Evolutionary conservation across 1,284 basidiomycete species (phyloP).

Genomic region (Ganoderma sinense): DNA sequence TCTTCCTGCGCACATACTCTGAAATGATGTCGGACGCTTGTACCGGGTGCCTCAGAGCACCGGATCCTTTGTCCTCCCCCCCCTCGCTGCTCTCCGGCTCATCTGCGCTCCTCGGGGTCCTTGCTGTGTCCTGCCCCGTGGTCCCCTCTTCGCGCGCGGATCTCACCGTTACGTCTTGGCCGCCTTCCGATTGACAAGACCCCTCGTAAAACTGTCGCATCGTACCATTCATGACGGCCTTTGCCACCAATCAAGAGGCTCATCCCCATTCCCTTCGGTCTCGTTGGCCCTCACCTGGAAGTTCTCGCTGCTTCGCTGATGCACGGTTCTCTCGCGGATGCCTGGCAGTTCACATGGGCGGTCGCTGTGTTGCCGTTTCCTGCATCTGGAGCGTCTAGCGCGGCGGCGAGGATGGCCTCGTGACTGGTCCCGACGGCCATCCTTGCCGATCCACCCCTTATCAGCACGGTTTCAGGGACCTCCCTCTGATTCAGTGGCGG

Average conservation of each 20-base stretch:
- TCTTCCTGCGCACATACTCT: neutral
- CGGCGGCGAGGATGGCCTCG: neutral
- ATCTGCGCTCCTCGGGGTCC: slow-evolving; percentile 10
- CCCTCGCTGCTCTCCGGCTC: neutral
- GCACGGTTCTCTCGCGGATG: neutral
- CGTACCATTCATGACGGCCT: slow-evolving; percentile 2
- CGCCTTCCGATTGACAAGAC: slow-evolving; percentile 5
- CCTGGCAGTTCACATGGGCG: neutral
- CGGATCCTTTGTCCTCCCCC: neutral
- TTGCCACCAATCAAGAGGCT: neutral
- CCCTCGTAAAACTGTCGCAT: neutral
- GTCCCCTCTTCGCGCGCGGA: neutral
- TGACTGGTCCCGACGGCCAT: neutral
- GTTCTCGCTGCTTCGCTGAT: neutral
- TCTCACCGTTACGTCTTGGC: slow-evolving; percentile 6
- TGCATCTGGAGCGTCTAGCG: neutral
- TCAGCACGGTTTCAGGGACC: neutral
- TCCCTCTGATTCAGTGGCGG: neutral
- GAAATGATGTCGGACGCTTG: neutral
- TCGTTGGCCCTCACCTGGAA: neutral
- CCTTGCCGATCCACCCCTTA: neutral
- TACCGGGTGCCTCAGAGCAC: neutral
- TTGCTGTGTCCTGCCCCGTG: slow-evolving; percentile 2
- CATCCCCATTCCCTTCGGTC: neutral
- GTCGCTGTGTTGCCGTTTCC: neutral